phyloP scores from a whole-genome alignment of 495 filamentous ascomycete species.

The Copromyces sp. region DNA sequence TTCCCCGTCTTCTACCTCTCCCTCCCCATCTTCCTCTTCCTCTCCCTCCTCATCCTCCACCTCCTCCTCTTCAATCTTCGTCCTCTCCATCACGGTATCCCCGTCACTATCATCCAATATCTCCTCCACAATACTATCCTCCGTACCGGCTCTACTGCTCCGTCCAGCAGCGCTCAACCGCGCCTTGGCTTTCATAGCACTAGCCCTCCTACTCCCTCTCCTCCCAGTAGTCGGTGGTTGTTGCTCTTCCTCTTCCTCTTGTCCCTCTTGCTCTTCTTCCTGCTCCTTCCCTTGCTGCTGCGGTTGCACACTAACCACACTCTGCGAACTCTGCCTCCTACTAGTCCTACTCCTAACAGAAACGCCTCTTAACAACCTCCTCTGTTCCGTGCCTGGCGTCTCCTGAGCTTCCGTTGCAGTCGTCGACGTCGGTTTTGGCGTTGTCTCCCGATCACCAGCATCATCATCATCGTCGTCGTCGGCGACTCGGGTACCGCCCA shows the following conservation, averaged over 20 bases:
- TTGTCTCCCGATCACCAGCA: neutral
- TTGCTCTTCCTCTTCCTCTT: neutral
- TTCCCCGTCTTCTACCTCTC: neutral
- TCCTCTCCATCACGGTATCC: conserved; percentile 9
- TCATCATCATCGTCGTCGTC: neutral
- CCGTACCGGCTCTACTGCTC: neutral
- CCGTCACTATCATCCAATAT: conserved; percentile 5
- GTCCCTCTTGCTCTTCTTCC: neutral
- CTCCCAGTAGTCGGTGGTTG: neutral
- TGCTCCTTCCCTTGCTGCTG: neutral
- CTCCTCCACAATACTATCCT: conserved; percentile 11
- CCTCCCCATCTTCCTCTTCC: conserved; percentile 2
- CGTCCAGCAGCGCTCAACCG: conserved; percentile 3
- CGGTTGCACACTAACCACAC: neutral
- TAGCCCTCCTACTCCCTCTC: neutral
- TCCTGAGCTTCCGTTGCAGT: neutral
- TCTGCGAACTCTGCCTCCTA: neutral
- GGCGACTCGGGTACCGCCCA: neutral
- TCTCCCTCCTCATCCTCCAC: conserved; percentile 9
- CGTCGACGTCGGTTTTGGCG: neutral
- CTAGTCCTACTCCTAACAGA: neutral
- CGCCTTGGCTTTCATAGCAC: neutral
- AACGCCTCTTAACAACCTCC: neutral
- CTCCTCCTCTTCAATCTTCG: conserved; percentile 5
- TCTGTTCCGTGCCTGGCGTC: neutral